These are phyloP conservation scores for Pisolithus tinctorius DNA, from an alignment of 768 basidiomycete genomes.

Conservation along the genomic window DNA sequence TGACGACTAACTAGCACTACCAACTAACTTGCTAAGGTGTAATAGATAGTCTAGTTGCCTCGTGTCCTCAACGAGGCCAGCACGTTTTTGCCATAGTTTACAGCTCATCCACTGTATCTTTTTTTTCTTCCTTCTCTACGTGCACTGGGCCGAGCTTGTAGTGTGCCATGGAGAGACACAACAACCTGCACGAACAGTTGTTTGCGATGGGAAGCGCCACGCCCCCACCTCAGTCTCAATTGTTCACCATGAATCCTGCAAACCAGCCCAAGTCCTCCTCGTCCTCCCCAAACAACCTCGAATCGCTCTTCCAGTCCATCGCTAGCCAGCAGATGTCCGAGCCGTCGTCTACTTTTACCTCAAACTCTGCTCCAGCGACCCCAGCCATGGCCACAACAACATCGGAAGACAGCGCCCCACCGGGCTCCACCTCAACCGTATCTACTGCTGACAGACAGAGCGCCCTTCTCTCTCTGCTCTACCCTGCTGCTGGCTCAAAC, in stretches of 20 bases:
- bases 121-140: too few relatives aligned
- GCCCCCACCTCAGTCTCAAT: constrained; percentile 36
- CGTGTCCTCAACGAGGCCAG: too few relatives aligned
- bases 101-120: too few relatives aligned
- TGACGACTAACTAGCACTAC: too few relatives aligned
- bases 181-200: constrained; percentile 31
- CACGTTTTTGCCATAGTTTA: too few relatives aligned
- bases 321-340: constrained; percentile 36
- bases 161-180: constrained; percentile 6
- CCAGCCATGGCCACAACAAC: constrained; percentile 33
- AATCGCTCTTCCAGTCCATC: constrained; percentile 60
- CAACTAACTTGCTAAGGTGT: too few relatives aligned
- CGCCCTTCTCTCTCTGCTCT: constrained; percentile 65
- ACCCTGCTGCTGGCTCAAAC: constrained; percentile 38
- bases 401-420: constrained; percentile 33
- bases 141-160: not conserved
- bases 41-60: too few relatives aligned
- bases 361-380: constrained; percentile 38
- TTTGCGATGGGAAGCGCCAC: constrained; percentile 49
- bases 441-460: constrained; percentile 62
- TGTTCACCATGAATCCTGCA: constrained; percentile 19
- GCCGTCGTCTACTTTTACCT: constrained; percentile 27
- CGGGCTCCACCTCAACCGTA: constrained; percentile 27
- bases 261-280: constrained; percentile 32
- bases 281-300: constrained; percentile 54